phyloP scores from a whole-genome alignment of 768 basidiomycete species.

The Tricholoma terreum region DNA sequence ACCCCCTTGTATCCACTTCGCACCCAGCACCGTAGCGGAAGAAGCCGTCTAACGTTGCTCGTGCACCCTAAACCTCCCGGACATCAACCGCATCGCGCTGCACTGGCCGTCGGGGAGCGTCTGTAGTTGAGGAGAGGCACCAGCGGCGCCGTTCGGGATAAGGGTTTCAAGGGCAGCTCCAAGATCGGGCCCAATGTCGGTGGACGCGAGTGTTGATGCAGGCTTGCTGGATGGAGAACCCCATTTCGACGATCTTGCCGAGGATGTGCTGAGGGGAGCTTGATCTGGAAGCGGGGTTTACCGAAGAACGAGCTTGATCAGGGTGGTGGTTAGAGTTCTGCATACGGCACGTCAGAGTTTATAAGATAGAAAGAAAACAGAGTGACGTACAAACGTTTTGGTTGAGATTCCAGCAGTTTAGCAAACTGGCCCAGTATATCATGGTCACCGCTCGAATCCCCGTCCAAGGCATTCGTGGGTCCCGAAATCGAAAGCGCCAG shows the following conservation, averaged over 20 bases:
- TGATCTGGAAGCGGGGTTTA: too few relatives aligned
- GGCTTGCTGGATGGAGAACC: constrained; percentile 2
- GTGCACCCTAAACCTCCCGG: constrained; percentile 41
- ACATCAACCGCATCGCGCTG: constrained; percentile 18
- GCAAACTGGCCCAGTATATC: constrained; percentile 68
- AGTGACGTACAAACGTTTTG: constrained; percentile 20
- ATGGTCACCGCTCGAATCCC: constrained; percentile 42
- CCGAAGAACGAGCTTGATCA: constrained; percentile 23
- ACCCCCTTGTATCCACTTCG: constrained; percentile 64
- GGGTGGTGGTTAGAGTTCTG: constrained; percentile 8
- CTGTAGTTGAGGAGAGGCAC: constrained; percentile 7
- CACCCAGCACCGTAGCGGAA: constrained; percentile 17
- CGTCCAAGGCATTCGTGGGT: constrained; percentile 35
- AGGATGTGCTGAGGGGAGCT: constrained; percentile 61
- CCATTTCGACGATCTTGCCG: constrained; percentile 1
- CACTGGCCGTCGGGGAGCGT: constrained; percentile 3
- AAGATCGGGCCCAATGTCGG: neutral
- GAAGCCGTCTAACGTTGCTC: constrained; percentile 54
- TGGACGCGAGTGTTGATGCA: constrained; percentile 1
- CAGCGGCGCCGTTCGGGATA: constrained; percentile 26
- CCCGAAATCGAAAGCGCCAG: constrained; percentile 67
- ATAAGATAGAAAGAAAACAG: neutral
- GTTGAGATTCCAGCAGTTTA: constrained; percentile 50
- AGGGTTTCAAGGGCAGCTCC: constrained; percentile 16
- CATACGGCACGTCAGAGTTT: neutral